phyloP scores from a whole-genome alignment of 257 asterid genomes.

The Solanum neorickii region DNA sequence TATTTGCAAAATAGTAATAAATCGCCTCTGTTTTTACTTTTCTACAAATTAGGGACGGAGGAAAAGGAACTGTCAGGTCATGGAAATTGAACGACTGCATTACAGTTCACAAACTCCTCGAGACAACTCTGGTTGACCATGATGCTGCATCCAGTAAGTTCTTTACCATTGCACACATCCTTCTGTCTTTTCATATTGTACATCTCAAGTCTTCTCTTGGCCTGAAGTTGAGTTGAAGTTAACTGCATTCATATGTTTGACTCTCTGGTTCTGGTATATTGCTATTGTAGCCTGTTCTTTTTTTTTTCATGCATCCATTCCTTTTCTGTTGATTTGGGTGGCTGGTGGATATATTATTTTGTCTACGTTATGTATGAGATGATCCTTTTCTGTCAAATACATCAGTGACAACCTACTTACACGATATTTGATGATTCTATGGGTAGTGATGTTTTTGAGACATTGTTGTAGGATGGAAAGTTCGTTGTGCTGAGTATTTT shows the following conservation, averaged over 20 bases:
- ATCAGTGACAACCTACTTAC: background rate
- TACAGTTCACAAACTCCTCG: constrained; percentile 59
- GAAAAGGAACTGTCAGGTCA: constrained; percentile 19
- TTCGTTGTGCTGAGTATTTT: constrained; percentile 65
- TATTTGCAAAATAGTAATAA: background rate
- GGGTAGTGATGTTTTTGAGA: background rate
- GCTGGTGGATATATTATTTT: background rate
- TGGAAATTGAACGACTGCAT: constrained; percentile 69
- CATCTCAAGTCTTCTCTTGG: background rate
- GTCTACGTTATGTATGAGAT: background rate
- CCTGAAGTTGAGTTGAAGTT: background rate
- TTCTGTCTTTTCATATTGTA: background rate
- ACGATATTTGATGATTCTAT: background rate
- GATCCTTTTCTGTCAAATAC: background rate
- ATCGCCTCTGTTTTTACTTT: background rate
- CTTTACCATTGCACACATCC: background rate
- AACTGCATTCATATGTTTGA: background rate
- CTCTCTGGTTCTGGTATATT: background rate
- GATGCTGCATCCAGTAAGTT: constrained; percentile 77
- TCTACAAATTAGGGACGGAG: constrained; percentile 39
- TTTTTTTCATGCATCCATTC: background rate
- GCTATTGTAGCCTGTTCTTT: background rate
- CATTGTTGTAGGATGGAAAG: constrained; percentile 70
- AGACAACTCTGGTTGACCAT: constrained; percentile 35
- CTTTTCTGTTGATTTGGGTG: background rate